Evolutionary conservation across 2,329 filamentous ascomycete genomes (phyloP).

Genomic region (Metarhizium rileyi): DNA sequence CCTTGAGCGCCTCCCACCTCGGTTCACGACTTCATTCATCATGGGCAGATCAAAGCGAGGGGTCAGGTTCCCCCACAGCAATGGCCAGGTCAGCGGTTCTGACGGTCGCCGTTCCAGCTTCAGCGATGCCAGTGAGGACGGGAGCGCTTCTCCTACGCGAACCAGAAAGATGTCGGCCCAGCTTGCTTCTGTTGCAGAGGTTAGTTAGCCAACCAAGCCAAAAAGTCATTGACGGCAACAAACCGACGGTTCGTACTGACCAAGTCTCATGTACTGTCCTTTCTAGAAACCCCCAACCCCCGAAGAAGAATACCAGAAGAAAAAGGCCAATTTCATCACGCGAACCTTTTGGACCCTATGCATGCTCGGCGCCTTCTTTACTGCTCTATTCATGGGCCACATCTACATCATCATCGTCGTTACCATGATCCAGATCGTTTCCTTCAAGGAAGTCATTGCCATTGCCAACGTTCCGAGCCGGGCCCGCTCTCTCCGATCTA

Average conservation of each 20-base stretch:
- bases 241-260: slow-evolving; percentile 12
- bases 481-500: slow-evolving; percentile 82
- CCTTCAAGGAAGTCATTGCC: slow-evolving; percentile 98
- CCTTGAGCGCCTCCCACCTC: no score
- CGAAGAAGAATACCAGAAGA: slow-evolving; percentile 81
- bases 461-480: slow-evolving; percentile 91
- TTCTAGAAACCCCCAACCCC: slow-evolving; percentile 32
- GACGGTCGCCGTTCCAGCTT: slow-evolving; percentile 60
- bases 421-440: slow-evolving; percentile 89
- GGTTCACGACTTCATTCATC: slow-evolving; percentile 2
- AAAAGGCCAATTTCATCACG: slow-evolving; percentile 95
- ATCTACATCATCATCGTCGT: slow-evolving; percentile 94
- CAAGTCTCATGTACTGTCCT: no score
- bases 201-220: slow-evolving; percentile 12
- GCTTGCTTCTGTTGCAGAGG: slow-evolving; percentile 27
- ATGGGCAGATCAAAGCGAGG: slow-evolving; percentile 36
- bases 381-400: slow-evolving; percentile 86
- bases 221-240: no score
- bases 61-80: slow-evolving; percentile 44
- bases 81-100: slow-evolving; percentile 29
- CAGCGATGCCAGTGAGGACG: slow-evolving; percentile 56
- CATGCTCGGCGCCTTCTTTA: slow-evolving; percentile 93
- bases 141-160: slow-evolving; percentile 25
- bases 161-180: slow-evolving; percentile 18
- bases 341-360: slow-evolving; percentile 96